Conservation (phyloP, 306 rosid genomes). For the Dryas alaskensis region DNA sequence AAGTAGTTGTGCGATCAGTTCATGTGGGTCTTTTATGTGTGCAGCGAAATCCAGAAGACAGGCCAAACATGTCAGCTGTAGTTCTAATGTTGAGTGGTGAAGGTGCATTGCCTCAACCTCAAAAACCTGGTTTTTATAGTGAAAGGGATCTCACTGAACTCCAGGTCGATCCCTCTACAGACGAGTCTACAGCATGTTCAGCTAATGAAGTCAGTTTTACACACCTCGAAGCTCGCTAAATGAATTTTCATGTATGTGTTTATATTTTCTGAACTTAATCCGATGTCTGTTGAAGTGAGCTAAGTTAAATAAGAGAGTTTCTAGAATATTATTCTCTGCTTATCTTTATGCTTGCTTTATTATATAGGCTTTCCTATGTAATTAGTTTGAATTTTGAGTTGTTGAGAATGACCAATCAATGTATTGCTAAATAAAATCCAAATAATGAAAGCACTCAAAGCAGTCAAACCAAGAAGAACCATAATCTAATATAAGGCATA, state of each 20-base stretch:
- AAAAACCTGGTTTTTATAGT: conserved; percentile 23
- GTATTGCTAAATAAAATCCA: no score
- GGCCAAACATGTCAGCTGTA: conserved; percentile 36
- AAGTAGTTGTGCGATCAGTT: conserved; percentile 18
- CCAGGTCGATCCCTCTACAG: not conserved
- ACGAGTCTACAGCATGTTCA: not conserved
- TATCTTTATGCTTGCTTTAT: no score
- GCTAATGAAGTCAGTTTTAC: not conserved
- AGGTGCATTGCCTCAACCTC: conserved; percentile 19
- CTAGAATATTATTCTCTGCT: no score
- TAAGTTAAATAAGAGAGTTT: no score
- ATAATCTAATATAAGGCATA: no score
- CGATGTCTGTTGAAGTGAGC: not conserved
- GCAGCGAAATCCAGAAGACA: conserved; percentile 18
- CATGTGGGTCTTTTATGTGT: conserved; percentile 29
- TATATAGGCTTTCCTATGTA: no score
- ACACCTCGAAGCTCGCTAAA: not conserved
- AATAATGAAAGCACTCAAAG: no score
- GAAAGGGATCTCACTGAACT: not conserved
- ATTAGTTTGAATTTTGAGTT: no score
- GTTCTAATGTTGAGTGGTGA: conserved; percentile 29
- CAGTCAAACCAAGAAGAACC: no score
- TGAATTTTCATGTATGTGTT: not conserved
- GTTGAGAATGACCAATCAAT: no score
- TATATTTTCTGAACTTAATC: not conserved